These are phyloP conservation scores for Aureobasidium sp. DNA, from an alignment of 2,329 filamentous ascomycete genomes.

Conservation along the genomic window DNA sequence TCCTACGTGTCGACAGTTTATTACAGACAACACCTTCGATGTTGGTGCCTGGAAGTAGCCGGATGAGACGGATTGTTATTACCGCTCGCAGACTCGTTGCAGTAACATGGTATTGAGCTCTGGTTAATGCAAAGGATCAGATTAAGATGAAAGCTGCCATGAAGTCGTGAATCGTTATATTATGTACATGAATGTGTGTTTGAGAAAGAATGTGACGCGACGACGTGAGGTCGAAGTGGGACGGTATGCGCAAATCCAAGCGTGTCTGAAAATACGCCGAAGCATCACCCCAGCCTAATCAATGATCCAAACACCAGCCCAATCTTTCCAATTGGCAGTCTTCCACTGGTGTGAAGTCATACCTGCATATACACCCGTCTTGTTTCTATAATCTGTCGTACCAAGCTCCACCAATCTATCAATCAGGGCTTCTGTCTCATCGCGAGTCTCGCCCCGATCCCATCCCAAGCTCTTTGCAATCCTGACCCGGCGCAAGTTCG, in stretches of 20 bases:
- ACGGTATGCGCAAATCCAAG: slow-evolving; percentile 5
- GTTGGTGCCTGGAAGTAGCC: not conserved
- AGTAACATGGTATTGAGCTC: not conserved
- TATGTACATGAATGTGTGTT: not conserved
- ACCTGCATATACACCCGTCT: slow-evolving; percentile 26
- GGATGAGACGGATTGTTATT: too few relatives aligned
- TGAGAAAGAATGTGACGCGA: not conserved
- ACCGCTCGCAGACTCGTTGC: too few relatives aligned
- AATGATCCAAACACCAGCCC: slow-evolving; percentile 27
- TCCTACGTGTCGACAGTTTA: not conserved
- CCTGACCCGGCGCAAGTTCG: slow-evolving; percentile 40
- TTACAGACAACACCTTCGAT: not conserved
- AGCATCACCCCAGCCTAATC: not conserved
- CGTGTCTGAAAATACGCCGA: slow-evolving; percentile 1
- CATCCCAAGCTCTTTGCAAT: slow-evolving; percentile 46
- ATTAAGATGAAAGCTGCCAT: not conserved
- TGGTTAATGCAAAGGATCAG: too few relatives aligned
- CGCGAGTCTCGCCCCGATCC: slow-evolving; percentile 35
- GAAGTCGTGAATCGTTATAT: slow-evolving; percentile 5
- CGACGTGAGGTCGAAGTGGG: not conserved
- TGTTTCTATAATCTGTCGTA: slow-evolving; percentile 39
- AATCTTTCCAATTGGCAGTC: slow-evolving; percentile 24
- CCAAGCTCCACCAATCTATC: slow-evolving; percentile 42
- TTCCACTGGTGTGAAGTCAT: slow-evolving; percentile 24
- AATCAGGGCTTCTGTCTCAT: slow-evolving; percentile 43